Evolutionary conservation across 176 grass and related monocot genomes (phyloP), one percentile per base, ranked within the genome.

Genomic region (Leersia perrieri): DNA sequence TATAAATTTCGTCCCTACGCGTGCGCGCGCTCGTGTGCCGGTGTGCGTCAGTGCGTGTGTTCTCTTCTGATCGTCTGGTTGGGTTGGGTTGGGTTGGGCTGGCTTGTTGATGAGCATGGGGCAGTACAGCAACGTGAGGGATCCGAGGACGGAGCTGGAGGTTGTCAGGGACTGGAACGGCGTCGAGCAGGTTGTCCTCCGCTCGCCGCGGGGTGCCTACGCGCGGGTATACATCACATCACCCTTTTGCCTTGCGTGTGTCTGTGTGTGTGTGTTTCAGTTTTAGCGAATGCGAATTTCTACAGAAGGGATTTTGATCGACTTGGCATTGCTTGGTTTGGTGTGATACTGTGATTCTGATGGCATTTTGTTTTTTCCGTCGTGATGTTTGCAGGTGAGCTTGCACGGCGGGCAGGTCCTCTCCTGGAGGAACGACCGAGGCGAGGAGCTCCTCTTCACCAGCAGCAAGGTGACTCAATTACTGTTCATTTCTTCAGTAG

Each of bases 381-480:
- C 4, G 26, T 64, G 57, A 47, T 72, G 39, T 57, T 58, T 47
- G 74, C 90, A 98, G 95, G 90, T 98, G 84, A 98, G 95, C 89
- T 80, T 95, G 78, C 88, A 93, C 84, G 95, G 95, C 70, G 95
- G 90, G 4, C 95, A 98, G 77, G 90, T 98, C 69, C 70, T 91
- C 83, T 98, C 95, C 30, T 98, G 95, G 95, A 93, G 38, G 85
- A 98, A 93, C 83, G 92, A 98, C 70, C 88, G 85, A 41, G 95
- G 92, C 23, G 90, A 98, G 84, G 95, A 98, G 60, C 88, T 93
- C 36, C 88, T 98, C 66, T 98, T 98, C 89, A 98, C 95, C 70
- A 98, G 95, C 86, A 93, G 90, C 71, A 98, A 95, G 92, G 95
- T 98, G 60, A 31, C 9, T 33, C 63, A 1, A 26, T 47, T 20